Evolutionary conservation across 2,329 filamentous ascomycete species (phyloP).

Genomic region (Phoma sp.): DNA sequence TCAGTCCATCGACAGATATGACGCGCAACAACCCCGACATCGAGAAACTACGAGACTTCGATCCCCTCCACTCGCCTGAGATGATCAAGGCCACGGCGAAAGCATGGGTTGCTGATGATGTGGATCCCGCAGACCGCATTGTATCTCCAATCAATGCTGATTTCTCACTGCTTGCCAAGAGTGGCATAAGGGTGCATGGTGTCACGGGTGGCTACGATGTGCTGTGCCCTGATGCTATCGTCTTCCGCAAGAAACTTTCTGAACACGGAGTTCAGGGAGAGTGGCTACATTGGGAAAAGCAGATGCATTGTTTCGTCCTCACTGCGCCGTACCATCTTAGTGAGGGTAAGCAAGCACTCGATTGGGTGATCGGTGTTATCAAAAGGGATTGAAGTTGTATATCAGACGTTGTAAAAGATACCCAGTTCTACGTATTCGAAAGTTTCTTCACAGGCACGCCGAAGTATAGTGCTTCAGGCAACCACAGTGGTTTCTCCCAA

Average conservation of each 20-base stretch:
- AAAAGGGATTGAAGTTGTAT: slow-evolving; percentile 28
- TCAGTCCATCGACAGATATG: slow-evolving; percentile 61
- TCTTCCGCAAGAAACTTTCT: slow-evolving; percentile 57
- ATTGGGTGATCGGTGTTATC: slow-evolving; percentile 55
- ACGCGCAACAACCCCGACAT: slow-evolving; percentile 57
- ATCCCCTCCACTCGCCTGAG: slow-evolving; percentile 56
- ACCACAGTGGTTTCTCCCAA: too few relatives aligned
- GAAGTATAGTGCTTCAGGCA: too few relatives aligned
- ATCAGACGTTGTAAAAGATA: neutral
- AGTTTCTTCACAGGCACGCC: too few relatives aligned
- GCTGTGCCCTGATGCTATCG: slow-evolving; percentile 59
- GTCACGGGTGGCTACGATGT: slow-evolving; percentile 63
- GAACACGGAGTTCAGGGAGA: slow-evolving; percentile 55
- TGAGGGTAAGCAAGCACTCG: slow-evolving; percentile 56
- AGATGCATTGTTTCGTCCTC: slow-evolving; percentile 68
- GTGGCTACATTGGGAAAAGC: slow-evolving; percentile 66
- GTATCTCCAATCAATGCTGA: slow-evolving; percentile 60
- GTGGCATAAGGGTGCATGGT: slow-evolving; percentile 59
- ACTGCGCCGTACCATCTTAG: slow-evolving; percentile 57
- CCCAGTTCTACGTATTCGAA: neutral
- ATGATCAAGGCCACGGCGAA: slow-evolving; percentile 54
- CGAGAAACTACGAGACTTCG: slow-evolving; percentile 47
- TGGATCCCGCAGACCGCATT: slow-evolving; percentile 53
- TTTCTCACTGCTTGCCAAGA: slow-evolving; percentile 48
- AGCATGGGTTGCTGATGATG: slow-evolving; percentile 51